These are phyloP conservation scores for Volvariella volvacea DNA, from an alignment of 1,284 basidiomycete species.

Conservation along the genomic window DNA sequence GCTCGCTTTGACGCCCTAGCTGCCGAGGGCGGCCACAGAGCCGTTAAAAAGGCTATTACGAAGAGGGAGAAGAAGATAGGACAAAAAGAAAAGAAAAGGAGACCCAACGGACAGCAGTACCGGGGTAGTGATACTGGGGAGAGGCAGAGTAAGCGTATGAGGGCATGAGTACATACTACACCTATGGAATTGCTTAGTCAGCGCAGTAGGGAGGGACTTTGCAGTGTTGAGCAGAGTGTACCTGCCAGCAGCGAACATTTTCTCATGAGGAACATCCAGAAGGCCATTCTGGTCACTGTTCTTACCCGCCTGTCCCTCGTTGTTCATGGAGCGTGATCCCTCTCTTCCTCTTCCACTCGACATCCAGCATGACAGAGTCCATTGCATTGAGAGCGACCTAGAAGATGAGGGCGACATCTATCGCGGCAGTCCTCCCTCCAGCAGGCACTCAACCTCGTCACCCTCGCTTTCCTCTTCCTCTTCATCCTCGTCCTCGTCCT, in stretches of 20 bases:
- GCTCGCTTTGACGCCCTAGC: conserved; percentile 77
- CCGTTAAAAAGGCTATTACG: conserved; percentile 84
- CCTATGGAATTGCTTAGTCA: too few species aligned
- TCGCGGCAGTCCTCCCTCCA: conserved; percentile 40
- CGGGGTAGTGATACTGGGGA: conserved; percentile 10
- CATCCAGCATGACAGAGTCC: conserved; percentile 6
- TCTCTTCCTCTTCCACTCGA: conserved; percentile 7
- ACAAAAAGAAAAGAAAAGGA: conserved; percentile 84
- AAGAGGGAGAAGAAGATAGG: conserved; percentile 84
- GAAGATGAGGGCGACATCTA: conserved; percentile 44
- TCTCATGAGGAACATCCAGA: too few species aligned
- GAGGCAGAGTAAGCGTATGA: conserved; percentile 13
- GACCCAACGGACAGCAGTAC: conserved; percentile 35
- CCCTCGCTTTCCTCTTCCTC: conserved; percentile 25
- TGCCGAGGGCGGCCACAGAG: conserved; percentile 64
- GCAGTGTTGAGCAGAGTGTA: too few species aligned
- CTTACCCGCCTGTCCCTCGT: too few species aligned
- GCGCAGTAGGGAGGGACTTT: too few species aligned
- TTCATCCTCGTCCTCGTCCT: conserved; percentile 37
- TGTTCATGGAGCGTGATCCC: conserved; percentile 1
- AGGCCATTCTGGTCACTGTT: too few species aligned
- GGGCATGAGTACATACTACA: too few species aligned
- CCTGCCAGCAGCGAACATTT: too few species aligned
- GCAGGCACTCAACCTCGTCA: conserved; percentile 22
- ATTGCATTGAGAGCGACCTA: too few species aligned